Conservation (phyloP, 352 stramenopile species). For the Pythium apleroticum region DNA sequence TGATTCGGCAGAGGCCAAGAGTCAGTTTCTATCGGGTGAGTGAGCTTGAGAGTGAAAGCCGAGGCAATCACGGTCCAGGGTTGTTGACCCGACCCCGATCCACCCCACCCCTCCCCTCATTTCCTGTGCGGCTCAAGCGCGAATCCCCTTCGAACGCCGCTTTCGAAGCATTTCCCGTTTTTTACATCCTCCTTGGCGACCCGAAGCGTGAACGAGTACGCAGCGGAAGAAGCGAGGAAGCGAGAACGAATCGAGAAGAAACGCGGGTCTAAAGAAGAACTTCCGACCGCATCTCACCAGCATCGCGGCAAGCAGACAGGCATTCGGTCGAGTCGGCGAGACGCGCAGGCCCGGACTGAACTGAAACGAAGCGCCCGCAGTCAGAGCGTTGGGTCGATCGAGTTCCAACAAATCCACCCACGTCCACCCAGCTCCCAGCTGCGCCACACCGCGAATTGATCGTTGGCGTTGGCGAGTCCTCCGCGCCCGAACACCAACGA, state of each 20-base stretch:
- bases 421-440: not conserved
- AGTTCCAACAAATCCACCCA: not conserved
- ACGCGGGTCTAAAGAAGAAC: slow-evolving; percentile 17
- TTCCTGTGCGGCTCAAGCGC: slow-evolving; percentile 8
- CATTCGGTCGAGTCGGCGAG: not conserved
- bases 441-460: slow-evolving; percentile 6
- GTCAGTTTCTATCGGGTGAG: slow-evolving; percentile 17
- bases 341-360: slow-evolving; percentile 1
- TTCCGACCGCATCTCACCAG: slow-evolving; percentile 8
- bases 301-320: slow-evolving; percentile 4
- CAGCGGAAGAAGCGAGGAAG: slow-evolving; percentile 26
- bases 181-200: slow-evolving; percentile 25
- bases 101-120: slow-evolving; percentile 10
- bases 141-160: slow-evolving; percentile 6
- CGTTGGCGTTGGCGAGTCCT: slow-evolving; percentile 12
- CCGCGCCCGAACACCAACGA: slow-evolving; percentile 3
- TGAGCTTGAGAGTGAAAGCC: slow-evolving; percentile 4
- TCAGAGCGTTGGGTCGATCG: not conserved
- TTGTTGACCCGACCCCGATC: slow-evolving; percentile 6
- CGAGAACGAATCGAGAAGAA: slow-evolving; percentile 27
- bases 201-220: not conserved
- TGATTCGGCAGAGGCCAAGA: slow-evolving; percentile 27
- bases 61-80: not conserved
- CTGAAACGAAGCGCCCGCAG: slow-evolving; percentile 9
- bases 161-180: slow-evolving; percentile 31